Base-by-base conservation (phyloP, 2,329 filamentous ascomycete genomes). In the Lasiodiplodia sp. region DNA sequence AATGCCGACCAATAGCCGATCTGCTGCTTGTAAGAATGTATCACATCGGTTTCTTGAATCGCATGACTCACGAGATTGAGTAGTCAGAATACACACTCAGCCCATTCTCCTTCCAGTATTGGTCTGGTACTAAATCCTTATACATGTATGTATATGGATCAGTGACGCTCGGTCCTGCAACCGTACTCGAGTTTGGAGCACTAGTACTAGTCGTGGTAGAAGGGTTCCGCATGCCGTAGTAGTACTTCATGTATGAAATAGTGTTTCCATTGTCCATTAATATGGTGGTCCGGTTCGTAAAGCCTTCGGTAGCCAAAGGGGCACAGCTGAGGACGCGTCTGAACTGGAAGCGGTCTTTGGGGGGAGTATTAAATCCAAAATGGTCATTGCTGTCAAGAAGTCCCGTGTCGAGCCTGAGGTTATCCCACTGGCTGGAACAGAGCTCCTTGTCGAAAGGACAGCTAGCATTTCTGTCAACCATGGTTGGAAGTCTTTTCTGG, bases 351-450 rank as follows among this genome's bases (percentile, higher is more conserved):
- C 72, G 71, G 4, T 72, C 38, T 8, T 69, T 60, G 1, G 74
- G 71, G 2, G 72, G 69, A 2, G 71, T 51, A 37, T 77, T 77
- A 60, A 75, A 71, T 6, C 75, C 75, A 1, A 77, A 69, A 3
- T 44, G 40, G 0, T 71, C 10, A 21, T 72, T 68, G 52, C 71
- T 74, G 62, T 76, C 69, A 3, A 76, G 51, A 25, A 68, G 69
- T 1, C 75, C 75, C 1, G 73, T 72, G 52, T 77, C 73, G 21
- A 77, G 37, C 11, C 70, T 55, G 2, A 76, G 44, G n/a, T 74
- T 73, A 0, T 68, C 68, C 2, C 68, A 57, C 8, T 69, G 21
- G 5, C 38, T 67, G 70, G 51, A 74, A 76, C 4, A 75, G 71
- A 2, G 68, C 66, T 6, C 69, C 53, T 1, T 25, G 25, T 55